Evolutionary conservation across 495 filamentous ascomycete species (phyloP).

Genomic region (Filosporella fistucella): DNA sequence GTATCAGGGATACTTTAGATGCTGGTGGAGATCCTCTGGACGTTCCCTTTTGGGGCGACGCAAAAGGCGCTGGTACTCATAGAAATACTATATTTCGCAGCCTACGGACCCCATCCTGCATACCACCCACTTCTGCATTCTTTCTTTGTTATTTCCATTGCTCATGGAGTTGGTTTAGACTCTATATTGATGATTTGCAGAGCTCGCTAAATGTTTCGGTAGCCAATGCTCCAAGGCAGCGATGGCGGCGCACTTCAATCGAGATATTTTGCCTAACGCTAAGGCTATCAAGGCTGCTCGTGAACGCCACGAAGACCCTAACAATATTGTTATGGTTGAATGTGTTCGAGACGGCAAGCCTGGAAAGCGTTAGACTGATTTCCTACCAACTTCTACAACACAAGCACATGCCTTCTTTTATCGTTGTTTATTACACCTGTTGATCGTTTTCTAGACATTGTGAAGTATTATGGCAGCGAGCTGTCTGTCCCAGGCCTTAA

Average conservation of each 20-base stretch:
- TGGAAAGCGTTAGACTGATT: background rate
- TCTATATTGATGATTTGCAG: too few relatives aligned
- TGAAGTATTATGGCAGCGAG: conserved; percentile 11
- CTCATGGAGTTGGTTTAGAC: too few relatives aligned
- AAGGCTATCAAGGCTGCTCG: background rate
- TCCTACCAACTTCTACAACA: background rate
- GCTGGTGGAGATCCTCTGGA: background rate
- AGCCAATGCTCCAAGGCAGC: too few relatives aligned
- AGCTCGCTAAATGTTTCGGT: too few relatives aligned
- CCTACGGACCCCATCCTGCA: too few relatives aligned
- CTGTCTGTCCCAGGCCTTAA: background rate
- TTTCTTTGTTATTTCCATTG: too few relatives aligned
- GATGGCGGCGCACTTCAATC: background rate
- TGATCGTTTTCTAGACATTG: conserved; percentile 8
- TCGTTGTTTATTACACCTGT: background rate
- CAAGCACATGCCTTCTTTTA: conserved; percentile 1
- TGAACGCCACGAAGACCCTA: background rate
- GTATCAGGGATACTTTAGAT: background rate
- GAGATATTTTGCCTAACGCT: background rate
- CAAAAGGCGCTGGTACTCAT: too few relatives aligned
- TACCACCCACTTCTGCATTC: too few relatives aligned
- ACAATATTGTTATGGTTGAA: conserved; percentile 1
- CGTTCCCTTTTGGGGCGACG: too few relatives aligned
- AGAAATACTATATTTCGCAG: too few relatives aligned
- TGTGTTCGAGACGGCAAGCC: background rate